phyloP scores from a whole-genome alignment of 805 yeast species.

The Yarrowia bubula region DNA sequence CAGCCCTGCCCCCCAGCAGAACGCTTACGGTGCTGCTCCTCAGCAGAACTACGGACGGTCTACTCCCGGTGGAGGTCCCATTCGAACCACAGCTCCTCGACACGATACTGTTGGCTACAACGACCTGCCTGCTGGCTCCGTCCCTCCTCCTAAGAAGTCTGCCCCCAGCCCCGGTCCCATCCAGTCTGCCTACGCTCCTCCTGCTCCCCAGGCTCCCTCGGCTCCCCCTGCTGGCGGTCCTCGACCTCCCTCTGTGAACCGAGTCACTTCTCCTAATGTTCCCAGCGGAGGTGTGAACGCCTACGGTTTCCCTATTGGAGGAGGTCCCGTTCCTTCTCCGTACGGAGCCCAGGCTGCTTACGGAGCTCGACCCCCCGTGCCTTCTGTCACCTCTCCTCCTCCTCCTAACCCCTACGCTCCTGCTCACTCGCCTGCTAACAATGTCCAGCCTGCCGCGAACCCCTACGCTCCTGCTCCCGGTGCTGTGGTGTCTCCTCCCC shows the following conservation, averaged over 20 bases:
- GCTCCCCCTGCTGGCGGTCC: conserved; percentile 36
- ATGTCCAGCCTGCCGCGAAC: conserved; percentile 29
- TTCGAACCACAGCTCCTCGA: conserved; percentile 35
- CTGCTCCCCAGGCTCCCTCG: conserved; percentile 30
- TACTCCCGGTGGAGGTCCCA: conserved; percentile 30
- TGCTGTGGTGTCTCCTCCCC: conserved; percentile 53
- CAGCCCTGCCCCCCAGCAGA: conserved; percentile 31
- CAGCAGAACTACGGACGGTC: conserved; percentile 28
- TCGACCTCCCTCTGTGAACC: conserved; percentile 15
- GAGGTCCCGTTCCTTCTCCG: conserved; percentile 8
- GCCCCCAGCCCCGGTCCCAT: conserved; percentile 30
- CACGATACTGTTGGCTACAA: conserved; percentile 37
- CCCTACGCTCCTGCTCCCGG: conserved; percentile 31
- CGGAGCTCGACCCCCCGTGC: conserved; percentile 18
- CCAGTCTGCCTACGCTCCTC: conserved; percentile 29
- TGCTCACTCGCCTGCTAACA: conserved; percentile 36
- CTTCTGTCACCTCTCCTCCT: conserved; percentile 15
- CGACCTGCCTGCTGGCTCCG: conserved; percentile 35
- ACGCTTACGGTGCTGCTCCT: conserved; percentile 31
- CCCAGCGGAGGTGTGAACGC: conserved; percentile 21
- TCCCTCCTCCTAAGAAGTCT: conserved; percentile 26
- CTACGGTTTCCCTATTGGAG: conserved; percentile 22
- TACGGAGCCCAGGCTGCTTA: conserved; percentile 19
- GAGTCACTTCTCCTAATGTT: conserved; percentile 6
- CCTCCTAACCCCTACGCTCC: conserved; percentile 33